phyloP scores from a whole-genome alignment of 805 yeast genomes.

The Metschnikowia henanensis region DNA sequence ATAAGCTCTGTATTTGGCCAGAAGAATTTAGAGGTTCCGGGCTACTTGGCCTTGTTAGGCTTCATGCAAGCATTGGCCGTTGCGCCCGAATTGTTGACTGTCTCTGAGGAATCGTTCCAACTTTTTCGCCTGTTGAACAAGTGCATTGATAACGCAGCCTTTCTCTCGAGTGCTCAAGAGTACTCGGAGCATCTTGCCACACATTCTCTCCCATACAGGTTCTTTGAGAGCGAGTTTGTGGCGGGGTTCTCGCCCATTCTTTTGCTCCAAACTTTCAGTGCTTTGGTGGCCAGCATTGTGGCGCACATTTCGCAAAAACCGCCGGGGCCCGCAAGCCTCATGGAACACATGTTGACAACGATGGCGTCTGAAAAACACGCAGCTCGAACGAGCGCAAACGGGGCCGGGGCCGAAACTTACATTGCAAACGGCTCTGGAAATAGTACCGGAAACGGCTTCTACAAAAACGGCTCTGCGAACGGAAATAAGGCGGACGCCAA shows the following conservation, averaged over 20 bases:
- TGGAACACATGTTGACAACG: slow-evolving; percentile 29
- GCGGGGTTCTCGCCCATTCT: slow-evolving; percentile 35
- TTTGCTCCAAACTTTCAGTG: slow-evolving; percentile 35
- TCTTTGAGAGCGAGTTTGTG: slow-evolving; percentile 27
- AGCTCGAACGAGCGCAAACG: not conserved
- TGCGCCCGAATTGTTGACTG: slow-evolving; percentile 28
- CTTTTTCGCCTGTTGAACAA: slow-evolving; percentile 35
- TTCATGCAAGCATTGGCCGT: slow-evolving; percentile 30
- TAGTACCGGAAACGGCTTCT: not conserved
- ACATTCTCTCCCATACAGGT: slow-evolving; percentile 12
- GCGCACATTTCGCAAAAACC: slow-evolving; percentile 24
- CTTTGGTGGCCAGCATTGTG: slow-evolving; percentile 35
- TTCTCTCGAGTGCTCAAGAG: slow-evolving; percentile 35
- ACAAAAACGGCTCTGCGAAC: too few species aligned
- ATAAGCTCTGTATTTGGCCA: slow-evolving; percentile 25
- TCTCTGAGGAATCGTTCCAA: slow-evolving; percentile 25
- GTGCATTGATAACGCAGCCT: slow-evolving; percentile 38
- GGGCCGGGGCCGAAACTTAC: not conserved
- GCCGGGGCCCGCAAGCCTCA: slow-evolving; percentile 18
- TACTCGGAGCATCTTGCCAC: slow-evolving; percentile 22
- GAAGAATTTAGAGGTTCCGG: slow-evolving; percentile 23
- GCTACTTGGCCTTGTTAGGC: slow-evolving; percentile 39
- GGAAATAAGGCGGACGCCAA: too few species aligned
- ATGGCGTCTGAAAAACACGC: slow-evolving; percentile 20
- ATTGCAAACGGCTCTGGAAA: not conserved